Base-by-base conservation (phyloP, 169 alveolate species). In the Cryptosporidium sp. region DNA sequence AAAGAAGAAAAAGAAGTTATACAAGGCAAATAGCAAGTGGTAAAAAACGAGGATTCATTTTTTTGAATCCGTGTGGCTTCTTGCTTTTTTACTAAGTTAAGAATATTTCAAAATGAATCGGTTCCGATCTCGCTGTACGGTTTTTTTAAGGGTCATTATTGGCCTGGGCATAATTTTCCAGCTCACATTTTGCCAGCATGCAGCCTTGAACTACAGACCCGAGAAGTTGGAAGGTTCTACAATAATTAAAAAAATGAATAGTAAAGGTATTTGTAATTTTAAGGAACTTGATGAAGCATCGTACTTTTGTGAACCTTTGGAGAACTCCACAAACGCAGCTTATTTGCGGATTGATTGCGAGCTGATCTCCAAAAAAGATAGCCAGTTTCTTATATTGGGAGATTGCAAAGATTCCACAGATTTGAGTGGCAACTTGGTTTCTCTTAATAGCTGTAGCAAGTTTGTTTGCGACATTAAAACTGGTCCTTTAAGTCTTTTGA, bases 291-390 rank as follows among this genome's bases (percentile, higher is more conserved):
- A 73, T 50, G 39, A 73, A 35, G 21, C 10, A 10, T 52, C 68
- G 0, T 69, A 41, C 23, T 21, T 16, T 16, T 73, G 86, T 59
- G 59, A 55, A 6, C 68, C 62, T 51, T 37, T 59, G 26, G 86
- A 59, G 41, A 37, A 52, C 39, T n/a, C 26, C 21, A 55, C 26
- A 2, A 73, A 29, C 6, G 58, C 51, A 4, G 86, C 71, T n/a
- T 73, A 51, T 59, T 10, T 73, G n/a, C 52, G 55, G 5, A 21
- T 73, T 35, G 58, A 55, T 21, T 73, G 86, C 39, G 51, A 55
- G 2, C n/a, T n/a, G 2, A 23, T 73, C 16, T 31, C 68, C 14
- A 35, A 29, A 26, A 37, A 21, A 31, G 71, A 73, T 18, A 12
- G 61, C 29, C 12, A 10, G 12, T 52, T 73, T 18, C 18, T 52